A percentile compares a stretch with the other conserved stretches of the same genome.
These are phyloP conservation scores for Aspergillus niger DNA, from an alignment of 2,329 filamentous ascomycete species.

Conservation along the genomic window DNA sequence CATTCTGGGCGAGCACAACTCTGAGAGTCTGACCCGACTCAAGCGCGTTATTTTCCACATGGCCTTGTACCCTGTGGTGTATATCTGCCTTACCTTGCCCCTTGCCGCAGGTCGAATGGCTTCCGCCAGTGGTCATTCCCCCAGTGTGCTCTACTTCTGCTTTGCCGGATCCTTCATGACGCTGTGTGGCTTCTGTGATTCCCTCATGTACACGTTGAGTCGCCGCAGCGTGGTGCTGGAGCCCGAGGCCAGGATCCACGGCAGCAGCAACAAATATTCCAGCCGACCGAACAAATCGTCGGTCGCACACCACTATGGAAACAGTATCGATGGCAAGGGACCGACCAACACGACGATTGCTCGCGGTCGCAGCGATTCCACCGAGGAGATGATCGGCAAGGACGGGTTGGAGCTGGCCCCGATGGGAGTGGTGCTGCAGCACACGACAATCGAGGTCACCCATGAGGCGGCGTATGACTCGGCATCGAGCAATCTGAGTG, in stretches of 20 bases:
- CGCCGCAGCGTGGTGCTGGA: constrained; percentile 6
- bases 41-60: constrained; percentile 7
- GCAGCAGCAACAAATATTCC: constrained; percentile 7
- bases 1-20: constrained; percentile 7
- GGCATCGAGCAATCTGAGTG: constrained; percentile 59
- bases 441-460: constrained; percentile 7
- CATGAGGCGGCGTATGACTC: constrained; percentile 3
- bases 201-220: constrained; percentile 4
- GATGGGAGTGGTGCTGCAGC: constrained; percentile 8
- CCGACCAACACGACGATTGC: constrained; percentile 5
- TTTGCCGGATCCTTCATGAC: background rate
- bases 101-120: constrained; percentile 8
- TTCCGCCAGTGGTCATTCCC: background rate
- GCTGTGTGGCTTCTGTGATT: constrained; percentile 1
- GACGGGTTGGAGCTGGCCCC: constrained; percentile 3
- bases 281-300: constrained; percentile 5
- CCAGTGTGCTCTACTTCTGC: constrained; percentile 4
- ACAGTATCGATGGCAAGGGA: background rate
- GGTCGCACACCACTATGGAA: constrained; percentile 2
- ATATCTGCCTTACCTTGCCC: constrained; percentile 1
- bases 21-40: constrained; percentile 5
- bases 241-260: constrained; percentile 1
- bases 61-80: constrained; percentile 4
- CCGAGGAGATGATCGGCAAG: constrained; percentile 10
- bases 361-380: constrained; percentile 5